Percentiles rank a stretch among this genome's conserved stretches.
phyloP scores from a whole-genome alignment of 2,329 filamentous ascomycete species.

The Knoxdaviesia proteae region DNA sequence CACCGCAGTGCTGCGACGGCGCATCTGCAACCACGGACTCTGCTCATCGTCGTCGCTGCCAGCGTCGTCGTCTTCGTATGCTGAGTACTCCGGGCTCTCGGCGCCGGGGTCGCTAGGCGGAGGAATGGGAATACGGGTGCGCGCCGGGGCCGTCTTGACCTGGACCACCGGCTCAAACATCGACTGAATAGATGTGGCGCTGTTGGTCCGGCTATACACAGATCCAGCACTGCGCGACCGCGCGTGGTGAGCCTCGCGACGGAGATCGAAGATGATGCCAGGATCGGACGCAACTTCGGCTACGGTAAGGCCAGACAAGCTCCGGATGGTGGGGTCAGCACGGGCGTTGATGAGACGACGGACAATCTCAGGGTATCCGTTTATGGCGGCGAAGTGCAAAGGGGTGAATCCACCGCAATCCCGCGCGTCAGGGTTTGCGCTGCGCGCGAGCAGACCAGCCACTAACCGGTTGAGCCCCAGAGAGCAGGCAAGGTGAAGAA shows the following conservation, averaged over 20 bases:
- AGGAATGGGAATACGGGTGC: constrained; percentile 2
- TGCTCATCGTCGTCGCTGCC: constrained; percentile 29
- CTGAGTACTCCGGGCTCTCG: constrained; percentile 23
- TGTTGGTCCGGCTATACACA: constrained; percentile 40
- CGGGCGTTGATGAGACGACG: constrained; percentile 52
- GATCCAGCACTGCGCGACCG: constrained; percentile 46
- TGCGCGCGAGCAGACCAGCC: constrained; percentile 53
- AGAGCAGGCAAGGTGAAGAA: constrained; percentile 62
- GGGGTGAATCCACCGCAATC: constrained; percentile 68
- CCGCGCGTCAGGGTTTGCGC: constrained; percentile 53
- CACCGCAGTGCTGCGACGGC: constrained; percentile 9
- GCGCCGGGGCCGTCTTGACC: constrained; percentile 9
- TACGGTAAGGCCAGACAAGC: constrained; percentile 47
- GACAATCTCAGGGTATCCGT: constrained; percentile 56
- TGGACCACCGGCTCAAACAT: constrained; percentile 36
- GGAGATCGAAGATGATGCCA: constrained; percentile 41
- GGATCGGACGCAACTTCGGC: constrained; percentile 49
- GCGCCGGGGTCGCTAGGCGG: constrained; percentile 18
- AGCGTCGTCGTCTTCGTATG: constrained; percentile 16
- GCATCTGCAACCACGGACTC: constrained; percentile 12
- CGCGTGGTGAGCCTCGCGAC: constrained; percentile 37
- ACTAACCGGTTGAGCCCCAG: constrained; percentile 57
- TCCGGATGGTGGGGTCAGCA: constrained; percentile 47
- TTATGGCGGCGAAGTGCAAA: constrained; percentile 62
- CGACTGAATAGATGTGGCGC: constrained; percentile 44